These are phyloP conservation scores for Chalciporus chontae DNA, from an alignment of 768 basidiomycete species.

Conservation along the genomic window DNA sequence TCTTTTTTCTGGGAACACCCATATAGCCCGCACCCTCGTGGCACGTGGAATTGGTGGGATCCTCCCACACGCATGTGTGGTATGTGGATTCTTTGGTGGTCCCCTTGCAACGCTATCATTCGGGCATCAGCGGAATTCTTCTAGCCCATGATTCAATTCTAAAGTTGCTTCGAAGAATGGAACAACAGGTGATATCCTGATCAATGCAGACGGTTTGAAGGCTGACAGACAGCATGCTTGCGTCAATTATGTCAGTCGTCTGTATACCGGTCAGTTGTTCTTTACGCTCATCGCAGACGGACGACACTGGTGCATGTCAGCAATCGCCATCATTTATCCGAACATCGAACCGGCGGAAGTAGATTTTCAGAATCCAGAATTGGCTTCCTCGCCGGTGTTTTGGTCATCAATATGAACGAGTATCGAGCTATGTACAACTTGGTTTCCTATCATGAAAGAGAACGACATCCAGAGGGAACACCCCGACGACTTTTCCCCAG, in stretches of 20 bases:
- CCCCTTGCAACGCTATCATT: conserved; percentile 6
- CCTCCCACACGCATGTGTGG: conserved; percentile 12
- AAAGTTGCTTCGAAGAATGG: conserved; percentile 14
- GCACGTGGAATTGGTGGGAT: conserved; percentile 10
- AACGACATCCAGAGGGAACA: conserved; percentile 14
- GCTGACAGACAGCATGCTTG: conserved; percentile 10
- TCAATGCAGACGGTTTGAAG: conserved; percentile 12
- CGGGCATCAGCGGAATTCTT: conserved; percentile 1
- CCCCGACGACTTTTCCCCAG: neutral
- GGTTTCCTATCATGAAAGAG: conserved; percentile 6
- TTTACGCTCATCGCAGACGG: neutral
- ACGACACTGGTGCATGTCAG: neutral
- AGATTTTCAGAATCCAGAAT: conserved; percentile 6
- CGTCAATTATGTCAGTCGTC: conserved; percentile 6
- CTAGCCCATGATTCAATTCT: conserved; percentile 15
- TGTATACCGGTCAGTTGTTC: neutral
- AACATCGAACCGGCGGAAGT: conserved; percentile 6
- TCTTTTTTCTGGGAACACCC: conserved; percentile 16
- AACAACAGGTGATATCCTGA: conserved; percentile 16
- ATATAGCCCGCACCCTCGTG: conserved; percentile 17
- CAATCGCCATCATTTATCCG: conserved; percentile 1
- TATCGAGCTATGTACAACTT: conserved; percentile 18
- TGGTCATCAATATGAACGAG: conserved; percentile 8
- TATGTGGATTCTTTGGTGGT: conserved; percentile 7
- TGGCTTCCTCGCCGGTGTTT: conserved; percentile 21